A percentile compares a stretch with the other conserved stretches of the same genome.
phyloP scores from a whole-genome alignment of 495 filamentous ascomycete species.

The Penicillium flavigenum region DNA sequence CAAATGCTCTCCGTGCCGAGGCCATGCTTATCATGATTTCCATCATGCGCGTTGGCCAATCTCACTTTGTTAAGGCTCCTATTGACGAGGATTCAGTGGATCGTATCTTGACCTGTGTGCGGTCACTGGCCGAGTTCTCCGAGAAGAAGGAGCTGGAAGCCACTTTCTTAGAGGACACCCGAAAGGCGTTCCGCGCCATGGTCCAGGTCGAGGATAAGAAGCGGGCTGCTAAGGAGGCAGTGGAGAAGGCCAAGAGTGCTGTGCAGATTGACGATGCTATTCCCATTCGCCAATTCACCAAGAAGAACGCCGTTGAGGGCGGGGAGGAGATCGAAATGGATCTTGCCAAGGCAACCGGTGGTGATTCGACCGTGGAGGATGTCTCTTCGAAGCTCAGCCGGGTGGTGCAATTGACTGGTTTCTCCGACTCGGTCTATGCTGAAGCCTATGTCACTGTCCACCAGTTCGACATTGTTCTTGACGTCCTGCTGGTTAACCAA shows the following conservation, averaged over 20 bases:
- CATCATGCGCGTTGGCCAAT: conserved; percentile 95
- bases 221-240: conserved; percentile 82
- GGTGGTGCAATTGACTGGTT: conserved; percentile 96
- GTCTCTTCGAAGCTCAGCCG: conserved; percentile 90
- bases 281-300: conserved; percentile 85
- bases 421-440: conserved; percentile 97
- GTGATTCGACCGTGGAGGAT: conserved; percentile 80
- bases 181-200: conserved; percentile 97
- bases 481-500: conserved; percentile 97
- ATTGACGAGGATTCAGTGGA: conserved; percentile 99
- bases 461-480: conserved; percentile 97
- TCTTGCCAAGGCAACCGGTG: conserved; percentile 90
- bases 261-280: conserved; percentile 95
- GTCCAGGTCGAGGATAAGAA: conserved; percentile 98
- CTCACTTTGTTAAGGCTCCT: conserved; percentile 92
- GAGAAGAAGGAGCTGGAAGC: conserved; percentile 85
- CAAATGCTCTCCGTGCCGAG: conserved; percentile 91
- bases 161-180: conserved; percentile 93
- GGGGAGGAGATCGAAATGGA: conserved; percentile 84
- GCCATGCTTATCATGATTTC: conserved; percentile 99
- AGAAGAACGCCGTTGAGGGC: conserved; percentile 85
- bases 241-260: conserved; percentile 89
- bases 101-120: conserved; percentile 94
- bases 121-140: conserved; percentile 87
- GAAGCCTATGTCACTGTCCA: conserved; percentile 99